Evolutionary conservation across 192 early-diverging fungal genomes (phyloP), one percentile per base, ranked within the genome.

Genomic region (Coemansia sp.): DNA sequence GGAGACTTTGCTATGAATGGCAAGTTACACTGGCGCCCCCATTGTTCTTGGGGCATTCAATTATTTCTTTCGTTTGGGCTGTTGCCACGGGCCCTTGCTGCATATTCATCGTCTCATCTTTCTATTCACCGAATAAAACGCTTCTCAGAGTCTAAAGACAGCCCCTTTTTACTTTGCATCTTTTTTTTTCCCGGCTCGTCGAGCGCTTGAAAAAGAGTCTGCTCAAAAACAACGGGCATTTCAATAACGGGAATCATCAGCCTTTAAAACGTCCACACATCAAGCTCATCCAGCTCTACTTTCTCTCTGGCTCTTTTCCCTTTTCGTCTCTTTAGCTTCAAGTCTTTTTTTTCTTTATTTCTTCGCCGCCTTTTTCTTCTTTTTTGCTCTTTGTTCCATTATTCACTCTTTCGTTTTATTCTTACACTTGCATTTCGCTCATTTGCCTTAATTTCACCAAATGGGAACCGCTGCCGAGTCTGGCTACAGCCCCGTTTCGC

Each of bases 401-500:
- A 29, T 58, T 15, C 31, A 6, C 27, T 58, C 57, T 34, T 57
- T 13, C 27, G 31, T 7, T 27, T 31, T 16, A 9, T 53, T 33
- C 15, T 29, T 57, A 24, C 50, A 53, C 31, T 58, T 58, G 61
- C 61, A 62, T 62, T 62, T 40, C 20, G 29, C n/a, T 58, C n/a
- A 41, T 40, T 63, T 18, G 18, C 49, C 1, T 34, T 36, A 44
- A 46, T 38, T 70, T 62, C 41, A 41, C 31, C 27, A 52, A 57
- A 84, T 78, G 76, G 76, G 70, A 50, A 75, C 29, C 68, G 62
- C 38, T 24, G 36, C 34, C 13, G 20, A 62, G 9, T 22, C 61
- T 38, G 61, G n/a, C 38, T 62, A 18, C 38, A 62, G 61, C 38
- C 61, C 61, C 38, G 43, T 70, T 12, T 63, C 61, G 22, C 57